These are phyloP conservation scores for Castanopsis chinensis DNA, from an alignment of 306 rosid species.

Conservation along the genomic window DNA sequence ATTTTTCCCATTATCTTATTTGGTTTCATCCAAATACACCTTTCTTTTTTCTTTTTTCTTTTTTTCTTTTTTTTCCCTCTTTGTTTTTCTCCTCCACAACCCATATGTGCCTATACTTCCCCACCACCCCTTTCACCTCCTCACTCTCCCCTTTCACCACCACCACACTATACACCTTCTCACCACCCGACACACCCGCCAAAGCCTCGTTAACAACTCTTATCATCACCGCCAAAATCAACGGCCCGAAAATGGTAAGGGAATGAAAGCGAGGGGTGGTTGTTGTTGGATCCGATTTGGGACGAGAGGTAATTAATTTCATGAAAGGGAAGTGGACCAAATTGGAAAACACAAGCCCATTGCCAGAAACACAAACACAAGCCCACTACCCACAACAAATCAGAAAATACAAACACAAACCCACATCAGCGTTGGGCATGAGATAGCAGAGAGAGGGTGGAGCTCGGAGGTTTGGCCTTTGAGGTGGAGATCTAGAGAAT, in stretches of 20 bases:
- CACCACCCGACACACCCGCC: slow-evolving; percentile 43
- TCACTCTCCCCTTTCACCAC: slow-evolving; percentile 55
- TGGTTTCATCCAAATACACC: too few species aligned
- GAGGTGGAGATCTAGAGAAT: too few species aligned
- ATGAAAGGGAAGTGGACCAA: slow-evolving; percentile 73
- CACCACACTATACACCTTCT: slow-evolving; percentile 58
- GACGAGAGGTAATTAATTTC: slow-evolving; percentile 66
- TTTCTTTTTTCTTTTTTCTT: too few species aligned
- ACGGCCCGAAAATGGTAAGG: slow-evolving; percentile 64
- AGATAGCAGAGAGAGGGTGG: too few species aligned
- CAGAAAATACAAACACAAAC: too few species aligned
- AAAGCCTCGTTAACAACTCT: slow-evolving; percentile 60
- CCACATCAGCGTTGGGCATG: too few species aligned
- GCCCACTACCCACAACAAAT: too few species aligned
- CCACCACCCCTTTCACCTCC: slow-evolving; percentile 59
- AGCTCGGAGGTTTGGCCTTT: too few species aligned
- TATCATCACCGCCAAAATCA: slow-evolving; percentile 49
- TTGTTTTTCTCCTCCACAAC: slow-evolving; percentile 53
- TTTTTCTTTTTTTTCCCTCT: too few species aligned
- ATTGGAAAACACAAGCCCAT: too few species aligned
- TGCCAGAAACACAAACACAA: too few species aligned
- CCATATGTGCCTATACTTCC: slow-evolving; percentile 90
- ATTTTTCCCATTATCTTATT: too few species aligned
- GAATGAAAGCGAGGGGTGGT: slow-evolving; percentile 42
- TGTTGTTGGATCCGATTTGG: slow-evolving; percentile 54